Base-by-base conservation (phyloP, 2,329 filamentous ascomycete genomes). In the Moelleriella libera region DNA sequence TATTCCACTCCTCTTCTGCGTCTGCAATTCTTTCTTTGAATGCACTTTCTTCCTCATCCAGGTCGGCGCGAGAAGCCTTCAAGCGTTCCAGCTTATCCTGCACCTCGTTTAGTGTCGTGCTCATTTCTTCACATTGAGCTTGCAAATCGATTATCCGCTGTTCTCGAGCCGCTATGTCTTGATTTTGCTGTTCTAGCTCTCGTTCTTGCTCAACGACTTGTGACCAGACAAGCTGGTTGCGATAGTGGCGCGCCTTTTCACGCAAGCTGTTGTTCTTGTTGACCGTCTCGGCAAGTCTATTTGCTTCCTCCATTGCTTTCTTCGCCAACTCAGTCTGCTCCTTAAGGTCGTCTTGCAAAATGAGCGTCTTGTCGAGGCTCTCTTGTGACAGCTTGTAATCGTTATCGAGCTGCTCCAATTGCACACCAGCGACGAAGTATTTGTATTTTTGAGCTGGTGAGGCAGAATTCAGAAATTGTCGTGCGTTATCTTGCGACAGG, bases 371-470 rank as follows among this genome's bases (percentile, higher is more conserved):
- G 53, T 95, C 85, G 21, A 92, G 71, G 4, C 78, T 83, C 53
- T 94, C 83, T 51, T 84, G 80, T 11, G 96, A 80, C 49, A 95
- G 70, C 49, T 82, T 78, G 63, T 98, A 98, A 59, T 98, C 92
- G 51, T 87, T 82, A 60, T 95, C 88, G 8, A 98, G 74, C 55
- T 90, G 83, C 61, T 97, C 88, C 1, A 98, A 76, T 57, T 97
- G 89, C 0, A 95, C 94, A 30, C 92, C 92, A 56, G 89, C 88
- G 50, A 95, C 77, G 60, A 98, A 98, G 58, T 96, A 96, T 55
- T 87, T 92, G 71, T 97, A 98, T 62, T 98, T 98, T 50, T 90
- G 82, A 4, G 77, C 69, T 0, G 88, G 78, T 2, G 80, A 85
- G 10, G 92, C 90, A 37, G 82, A 78, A 58, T 90, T 94, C 42